These are phyloP conservation scores for Macrolepiota fuliginosa DNA, from an alignment of 768 basidiomycete species.

Conservation along the genomic window DNA sequence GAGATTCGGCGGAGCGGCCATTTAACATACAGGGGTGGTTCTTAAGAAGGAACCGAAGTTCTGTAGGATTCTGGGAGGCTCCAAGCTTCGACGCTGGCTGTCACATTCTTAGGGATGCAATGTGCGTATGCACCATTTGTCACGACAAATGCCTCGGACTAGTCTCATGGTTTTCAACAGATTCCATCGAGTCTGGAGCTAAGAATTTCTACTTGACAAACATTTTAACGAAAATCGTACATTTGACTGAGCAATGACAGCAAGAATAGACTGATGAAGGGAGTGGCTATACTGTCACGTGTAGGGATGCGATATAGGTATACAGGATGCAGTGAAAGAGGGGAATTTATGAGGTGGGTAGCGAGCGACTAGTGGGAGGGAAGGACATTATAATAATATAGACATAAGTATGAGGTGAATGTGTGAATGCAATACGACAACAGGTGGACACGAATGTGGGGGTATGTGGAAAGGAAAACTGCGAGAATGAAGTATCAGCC, in stretches of 20 bases:
- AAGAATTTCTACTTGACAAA: background rate
- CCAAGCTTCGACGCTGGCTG: no score
- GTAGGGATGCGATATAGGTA: conserved; percentile 1
- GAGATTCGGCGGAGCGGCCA: no score
- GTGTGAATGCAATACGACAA: background rate
- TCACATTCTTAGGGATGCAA: no score
- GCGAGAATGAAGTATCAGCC: background rate
- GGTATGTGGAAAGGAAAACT: background rate
- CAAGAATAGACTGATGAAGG: background rate
- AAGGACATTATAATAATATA: conserved; percentile 8
- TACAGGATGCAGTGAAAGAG: conserved; percentile 1
- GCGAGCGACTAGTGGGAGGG: background rate
- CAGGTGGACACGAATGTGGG: background rate
- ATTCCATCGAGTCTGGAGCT: background rate
- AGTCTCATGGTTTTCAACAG: background rate
- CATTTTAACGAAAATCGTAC: background rate
- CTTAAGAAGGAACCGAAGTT: no score
- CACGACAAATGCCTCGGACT: no score
- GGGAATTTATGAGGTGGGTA: background rate
- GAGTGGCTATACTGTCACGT: background rate
- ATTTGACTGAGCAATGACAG: background rate
- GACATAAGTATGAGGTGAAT: background rate
- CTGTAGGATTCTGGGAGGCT: no score
- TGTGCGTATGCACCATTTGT: no score
- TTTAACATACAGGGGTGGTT: no score